Base-by-base conservation (phyloP, 1,139 yeast genomes). In the Debaryomyces psychrophilus region DNA sequence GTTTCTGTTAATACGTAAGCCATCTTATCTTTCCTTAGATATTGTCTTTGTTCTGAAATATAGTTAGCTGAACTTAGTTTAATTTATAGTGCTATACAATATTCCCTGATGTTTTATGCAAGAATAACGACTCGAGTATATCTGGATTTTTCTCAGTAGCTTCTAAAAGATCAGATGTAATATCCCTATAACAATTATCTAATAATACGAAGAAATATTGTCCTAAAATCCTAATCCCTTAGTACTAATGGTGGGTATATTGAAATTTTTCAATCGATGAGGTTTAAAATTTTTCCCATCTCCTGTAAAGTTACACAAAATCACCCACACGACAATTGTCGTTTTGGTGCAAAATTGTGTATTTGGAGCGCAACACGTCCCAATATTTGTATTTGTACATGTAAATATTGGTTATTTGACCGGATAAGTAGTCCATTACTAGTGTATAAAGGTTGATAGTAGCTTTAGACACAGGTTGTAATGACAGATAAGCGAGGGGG, bases 1-100 rank as follows among this genome's bases (percentile, higher is more conserved):
- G 98, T 93, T 79, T 93, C 99, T 53, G 98, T 88, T 69, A 93
- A 83, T 64, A 93, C 93, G 81, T 82, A 90, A 59, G 98, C 90
- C 97, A 90, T 90, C 49, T 45, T 54, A 41, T 38, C 14, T 29
- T 40, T 37, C 31, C 26, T 22, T 26, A 18, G 15, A 12, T 37
- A 34, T 37, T 44, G 31, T 36, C 37, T 39, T 43, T 33, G 17
- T 35, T 22, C 27, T 22, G 8, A 29, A 23, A 8, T 35, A 14
- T 35, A 11, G 17, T 22, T 35, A 23, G 17, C 26, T 35, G 17
- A 8, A 23, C 27, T 23, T 23, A 22, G 37, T 17, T 34, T 11
- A 34, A 34, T 34, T 20, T 20, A 17, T 31, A 17, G 18, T 23
- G 15, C 18, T 20, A 35, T 35, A 35, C 38, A 22, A 35, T 23